Base-by-base conservation (phyloP, 2,329 filamentous ascomycete species). In the Alternaria brassicae region DNA sequence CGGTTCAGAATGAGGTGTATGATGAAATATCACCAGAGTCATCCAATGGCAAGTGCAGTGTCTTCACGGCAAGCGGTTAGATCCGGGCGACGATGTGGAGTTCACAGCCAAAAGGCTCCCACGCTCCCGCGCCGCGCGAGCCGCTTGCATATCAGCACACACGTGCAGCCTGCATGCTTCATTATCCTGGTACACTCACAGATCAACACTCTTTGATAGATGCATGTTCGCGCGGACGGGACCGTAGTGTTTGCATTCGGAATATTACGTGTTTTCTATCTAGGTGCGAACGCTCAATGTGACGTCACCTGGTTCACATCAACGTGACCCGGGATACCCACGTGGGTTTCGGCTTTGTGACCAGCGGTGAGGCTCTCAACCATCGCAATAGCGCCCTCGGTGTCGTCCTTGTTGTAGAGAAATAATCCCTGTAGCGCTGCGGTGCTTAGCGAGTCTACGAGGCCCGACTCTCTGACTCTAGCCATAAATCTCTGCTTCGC, bases 341-440 rank as follows among this genome's bases (percentile, higher is more conserved):
- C 73, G 58, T 71, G 71, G 45, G 62, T 64, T 44, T 68, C 65
- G 37, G 58, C 68, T 56, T 65, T 65, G 55, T 65, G 67, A 56
- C 68, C 68, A 58, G 70, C 70, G 60, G 71, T 71, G 66, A 92
- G 79, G 2, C 85, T 86, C 62, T 91, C 88, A 1, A 89, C 90
- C 89, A 91, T 93, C 15, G 82, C 81, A 65, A 98, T 93, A 13
- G 94, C 94, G 2, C 94, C 93, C 66, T 93, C 85, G 83, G 93
- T 91, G 69, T 96, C 86, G 64, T 89, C 91, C 81, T 99, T 99
- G 80, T 98, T 96, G 77, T 96, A 96, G 76, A 98, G 78, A 78
- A 99, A 99, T 42, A 99, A 79, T 0, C 95, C 95, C 78, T 99
- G 95, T 28, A 99, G 88, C 21, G 93, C 92, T 27, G 95, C 95